A percentile compares a stretch with the other conserved stretches of the same genome.
These are phyloP conservation scores for Eragrostis tef DNA, from an alignment of 202 grass and related monocot genomes.

Conservation along the genomic window DNA sequence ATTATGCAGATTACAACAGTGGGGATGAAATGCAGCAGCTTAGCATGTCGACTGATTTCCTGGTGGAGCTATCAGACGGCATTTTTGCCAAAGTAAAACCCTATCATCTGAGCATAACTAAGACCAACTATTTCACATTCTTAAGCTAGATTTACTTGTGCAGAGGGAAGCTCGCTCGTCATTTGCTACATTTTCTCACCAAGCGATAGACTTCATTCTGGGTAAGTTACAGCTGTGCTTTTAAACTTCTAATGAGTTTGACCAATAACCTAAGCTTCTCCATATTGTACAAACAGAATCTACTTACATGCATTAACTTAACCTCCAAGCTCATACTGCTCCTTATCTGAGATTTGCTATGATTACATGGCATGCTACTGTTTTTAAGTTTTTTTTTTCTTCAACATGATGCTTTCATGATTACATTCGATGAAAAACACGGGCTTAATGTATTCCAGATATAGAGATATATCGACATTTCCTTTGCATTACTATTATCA, in stretches of 20 bases:
- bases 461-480: conserved; percentile 2
- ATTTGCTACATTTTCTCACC: conserved; percentile 82
- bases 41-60: conserved; percentile 75
- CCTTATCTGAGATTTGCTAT: not conserved
- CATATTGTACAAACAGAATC: not conserved
- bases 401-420: not conserved
- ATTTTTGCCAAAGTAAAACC: conserved; percentile 64
- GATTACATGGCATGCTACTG: conserved; percentile 3
- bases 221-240: conserved; percentile 49
- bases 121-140: not conserved
- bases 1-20: conserved; percentile 58
- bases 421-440: conserved; percentile 3
- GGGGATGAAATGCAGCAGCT: conserved; percentile 78
- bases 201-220: conserved; percentile 85
- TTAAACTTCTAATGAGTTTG: not conserved
- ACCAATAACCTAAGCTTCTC: not conserved
- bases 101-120: conserved; percentile 1
- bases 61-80: conserved; percentile 71
- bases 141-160: conserved; percentile 47
- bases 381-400: not conserved
- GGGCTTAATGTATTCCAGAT: too few relatives aligned
- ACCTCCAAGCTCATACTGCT: conserved; percentile 33
- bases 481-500: conserved; percentile 3
- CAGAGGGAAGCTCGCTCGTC: conserved; percentile 59
- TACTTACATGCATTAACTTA: not conserved